Conservation (phyloP, 2,329 filamentous ascomycete species). For the Fusarium annulatum region DNA sequence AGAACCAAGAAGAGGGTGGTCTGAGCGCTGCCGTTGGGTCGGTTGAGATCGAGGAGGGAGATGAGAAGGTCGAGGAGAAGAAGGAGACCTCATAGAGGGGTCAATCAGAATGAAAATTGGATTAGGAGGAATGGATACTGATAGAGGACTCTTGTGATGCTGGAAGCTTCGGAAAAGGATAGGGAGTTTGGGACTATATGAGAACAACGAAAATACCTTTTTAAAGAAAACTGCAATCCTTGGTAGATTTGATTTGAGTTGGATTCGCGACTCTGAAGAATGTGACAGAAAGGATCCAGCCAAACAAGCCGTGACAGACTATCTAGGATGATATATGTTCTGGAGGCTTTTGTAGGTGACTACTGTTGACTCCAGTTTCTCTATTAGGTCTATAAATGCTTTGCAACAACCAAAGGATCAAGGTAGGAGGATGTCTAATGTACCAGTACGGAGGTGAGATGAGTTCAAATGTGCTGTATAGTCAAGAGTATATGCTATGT, state of each 20-base stretch:
- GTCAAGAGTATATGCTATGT: neutral
- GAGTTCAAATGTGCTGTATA: neutral
- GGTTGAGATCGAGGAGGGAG: slow-evolving; percentile 53
- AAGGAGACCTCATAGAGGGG: slow-evolving; percentile 21
- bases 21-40: slow-evolving; percentile 53
- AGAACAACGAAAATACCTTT: slow-evolving; percentile 21
- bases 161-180: neutral
- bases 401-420: no score
- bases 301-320: no score
- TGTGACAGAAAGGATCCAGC: neutral
- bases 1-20: slow-evolving; percentile 58
- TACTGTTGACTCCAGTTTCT: neutral
- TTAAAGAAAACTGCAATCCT: neutral
- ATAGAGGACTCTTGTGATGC: neutral
- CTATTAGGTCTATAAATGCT: neutral
- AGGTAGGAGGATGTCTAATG: fast-evolving
- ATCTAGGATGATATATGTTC: no score
- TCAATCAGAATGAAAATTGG: neutral
- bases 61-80: slow-evolving; percentile 41
- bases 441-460: neutral
- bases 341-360: neutral
- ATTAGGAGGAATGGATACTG: neutral
- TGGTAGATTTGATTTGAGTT: neutral
- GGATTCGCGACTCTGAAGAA: neutral
- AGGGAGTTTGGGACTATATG: slow-evolving; percentile 20